These are phyloP conservation scores for Ochromonas danica DNA, from an alignment of 108 stramenopile genomes.

Conservation along the genomic window DNA sequence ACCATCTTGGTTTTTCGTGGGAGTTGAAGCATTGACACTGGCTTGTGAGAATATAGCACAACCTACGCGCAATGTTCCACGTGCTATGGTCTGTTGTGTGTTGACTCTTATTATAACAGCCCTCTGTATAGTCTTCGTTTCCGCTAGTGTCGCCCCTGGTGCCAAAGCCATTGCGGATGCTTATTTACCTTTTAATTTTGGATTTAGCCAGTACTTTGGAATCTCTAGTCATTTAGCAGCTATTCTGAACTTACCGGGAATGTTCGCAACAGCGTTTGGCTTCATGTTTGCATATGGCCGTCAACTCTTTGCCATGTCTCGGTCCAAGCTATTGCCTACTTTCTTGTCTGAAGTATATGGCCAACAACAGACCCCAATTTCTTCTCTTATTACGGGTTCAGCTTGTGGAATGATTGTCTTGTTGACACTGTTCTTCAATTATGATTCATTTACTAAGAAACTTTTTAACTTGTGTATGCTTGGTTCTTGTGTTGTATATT, in stretches of 20 bases:
- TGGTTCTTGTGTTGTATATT: not conserved
- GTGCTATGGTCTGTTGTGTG: not conserved
- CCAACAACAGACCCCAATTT: not conserved
- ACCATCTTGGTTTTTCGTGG: not conserved
- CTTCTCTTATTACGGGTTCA: slow-evolving; percentile 5
- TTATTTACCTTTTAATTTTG: not conserved
- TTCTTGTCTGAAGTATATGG: not conserved
- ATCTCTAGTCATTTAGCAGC: not conserved
- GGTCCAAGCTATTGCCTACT: not conserved
- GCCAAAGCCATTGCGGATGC: not conserved
- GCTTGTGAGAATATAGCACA: not conserved
- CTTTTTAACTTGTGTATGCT: not conserved
- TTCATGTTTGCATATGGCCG: slow-evolving; percentile 22
- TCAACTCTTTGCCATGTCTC: not conserved
- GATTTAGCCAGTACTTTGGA: not conserved
- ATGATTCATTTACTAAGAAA: not conserved
- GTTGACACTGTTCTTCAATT: not conserved
- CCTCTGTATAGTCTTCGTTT: not conserved
- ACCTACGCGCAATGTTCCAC: not conserved
- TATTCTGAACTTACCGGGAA: not conserved
- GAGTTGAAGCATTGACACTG: not conserved
- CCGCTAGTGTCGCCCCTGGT: not conserved
- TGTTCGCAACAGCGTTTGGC: slow-evolving; percentile 2
- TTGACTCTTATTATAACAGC: no score
- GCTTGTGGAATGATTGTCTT: not conserved